Percentiles rank a stretch among this genome's conserved stretches.
These are phyloP conservation scores for Dacryopinax primogenitus DNA, from an alignment of 768 basidiomycete genomes.

Conservation along the genomic window DNA sequence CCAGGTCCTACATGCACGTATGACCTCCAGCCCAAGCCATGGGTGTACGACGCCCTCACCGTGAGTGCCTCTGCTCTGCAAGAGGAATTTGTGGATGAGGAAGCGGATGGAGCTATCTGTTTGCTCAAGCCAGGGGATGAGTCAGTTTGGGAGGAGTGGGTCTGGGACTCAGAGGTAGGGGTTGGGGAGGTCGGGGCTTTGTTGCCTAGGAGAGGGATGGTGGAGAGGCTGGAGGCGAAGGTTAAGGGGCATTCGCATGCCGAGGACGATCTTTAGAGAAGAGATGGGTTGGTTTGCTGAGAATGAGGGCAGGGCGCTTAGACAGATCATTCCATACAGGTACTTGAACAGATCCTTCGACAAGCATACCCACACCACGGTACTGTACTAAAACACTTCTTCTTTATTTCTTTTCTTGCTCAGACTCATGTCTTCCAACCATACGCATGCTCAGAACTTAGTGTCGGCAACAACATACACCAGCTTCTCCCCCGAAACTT, in stretches of 20 bases:
- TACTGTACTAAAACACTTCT: neutral
- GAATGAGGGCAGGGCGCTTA: neutral
- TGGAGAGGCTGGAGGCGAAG: neutral
- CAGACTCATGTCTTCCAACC: neutral
- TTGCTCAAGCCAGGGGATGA: slow-evolving; percentile 1
- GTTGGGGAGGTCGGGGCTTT: neutral
- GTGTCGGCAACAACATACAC: slow-evolving; percentile 15
- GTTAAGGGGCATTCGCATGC: neutral
- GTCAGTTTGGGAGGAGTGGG: slow-evolving; percentile 4
- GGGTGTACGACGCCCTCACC: slow-evolving; percentile 3
- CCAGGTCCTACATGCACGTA: slow-evolving; percentile 51
- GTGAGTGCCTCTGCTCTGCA: neutral
- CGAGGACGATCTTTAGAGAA: neutral
- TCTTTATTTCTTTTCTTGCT: slow-evolving; percentile 12
- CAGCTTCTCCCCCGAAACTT: slow-evolving; percentile 16
- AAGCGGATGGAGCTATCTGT: neutral
- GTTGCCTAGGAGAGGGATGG: neutral
- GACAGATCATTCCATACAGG: neutral
- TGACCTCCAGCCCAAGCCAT: neutral
- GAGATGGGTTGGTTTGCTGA: neutral
- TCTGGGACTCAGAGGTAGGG: neutral
- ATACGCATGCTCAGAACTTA: slow-evolving; percentile 2
- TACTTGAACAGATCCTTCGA: neutral
- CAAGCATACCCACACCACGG: neutral
- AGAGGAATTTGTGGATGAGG: slow-evolving; percentile 3